Percentiles rank a stretch among this genome's conserved stretches.
Evolutionary conservation across 192 early-diverging fungal species (phyloP).

Genomic region (Entomortierella lignicola): DNA sequence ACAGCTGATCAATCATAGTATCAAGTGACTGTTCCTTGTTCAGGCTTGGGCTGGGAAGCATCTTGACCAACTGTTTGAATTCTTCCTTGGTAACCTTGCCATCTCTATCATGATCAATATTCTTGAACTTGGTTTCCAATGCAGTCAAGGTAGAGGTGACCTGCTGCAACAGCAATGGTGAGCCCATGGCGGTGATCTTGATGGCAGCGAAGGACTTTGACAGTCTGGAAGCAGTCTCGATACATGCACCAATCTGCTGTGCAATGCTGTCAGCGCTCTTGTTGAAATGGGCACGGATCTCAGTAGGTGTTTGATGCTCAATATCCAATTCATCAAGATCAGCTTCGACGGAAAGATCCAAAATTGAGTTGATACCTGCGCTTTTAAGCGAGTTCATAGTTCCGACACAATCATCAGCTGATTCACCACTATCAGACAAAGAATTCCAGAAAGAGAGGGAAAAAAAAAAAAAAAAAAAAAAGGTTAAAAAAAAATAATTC

Average conservation of each 20-base stretch:
- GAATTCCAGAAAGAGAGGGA: conserved; percentile 1
- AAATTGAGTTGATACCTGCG: conserved; percentile 82
- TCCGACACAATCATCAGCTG: conserved; percentile 82
- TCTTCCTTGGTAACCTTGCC: conserved; percentile 53
- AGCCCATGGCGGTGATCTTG: conserved; percentile 88
- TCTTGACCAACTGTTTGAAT: conserved; percentile 43
- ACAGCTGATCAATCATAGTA: conserved; percentile 45
- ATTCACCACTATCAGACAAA: conserved; percentile 77
- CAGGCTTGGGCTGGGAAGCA: conserved; percentile 34
- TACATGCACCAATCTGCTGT: conserved; percentile 74
- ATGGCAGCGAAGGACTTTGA: conserved; percentile 84
- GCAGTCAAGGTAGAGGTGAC: conserved; percentile 68
- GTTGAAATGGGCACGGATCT: conserved; percentile 65
- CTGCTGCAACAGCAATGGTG: conserved; percentile 78
- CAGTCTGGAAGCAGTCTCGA: conserved; percentile 74
- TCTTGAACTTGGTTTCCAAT: conserved; percentile 62
- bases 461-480: not conserved
- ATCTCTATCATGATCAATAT: conserved; percentile 38
- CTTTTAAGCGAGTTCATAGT: conserved; percentile 78
- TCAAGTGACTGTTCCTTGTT: conserved; percentile 24
- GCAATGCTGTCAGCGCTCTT: conserved; percentile 75
- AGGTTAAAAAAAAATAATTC: not conserved
- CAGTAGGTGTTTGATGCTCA: conserved; percentile 28
- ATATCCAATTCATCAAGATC: conserved; percentile 71
- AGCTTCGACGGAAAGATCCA: conserved; percentile 90